A percentile compares a stretch with the other conserved stretches of the same genome.
Conservation (phyloP, 1,284 basidiomycete species). For the Rhodotorula mucilaginosa region DNA sequence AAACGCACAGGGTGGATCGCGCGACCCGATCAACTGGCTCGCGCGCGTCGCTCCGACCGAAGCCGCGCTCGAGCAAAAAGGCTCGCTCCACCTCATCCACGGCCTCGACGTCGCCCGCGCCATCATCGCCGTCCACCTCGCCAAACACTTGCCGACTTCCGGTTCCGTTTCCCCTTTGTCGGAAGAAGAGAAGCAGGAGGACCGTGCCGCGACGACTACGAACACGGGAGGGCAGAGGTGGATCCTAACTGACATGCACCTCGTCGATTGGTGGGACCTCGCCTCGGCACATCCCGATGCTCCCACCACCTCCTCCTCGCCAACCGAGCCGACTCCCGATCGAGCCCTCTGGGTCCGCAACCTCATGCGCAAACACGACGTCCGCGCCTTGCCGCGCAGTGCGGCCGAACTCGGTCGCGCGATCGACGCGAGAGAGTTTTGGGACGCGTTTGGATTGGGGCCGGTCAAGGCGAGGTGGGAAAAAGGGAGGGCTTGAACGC, state of each 20-base stretch:
- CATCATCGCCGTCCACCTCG: slow-evolving; percentile 51
- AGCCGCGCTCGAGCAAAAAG: slow-evolving; percentile 57
- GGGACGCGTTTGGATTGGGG: slow-evolving; percentile 50
- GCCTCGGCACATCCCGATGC: slow-evolving; percentile 48
- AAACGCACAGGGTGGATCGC: slow-evolving; percentile 51
- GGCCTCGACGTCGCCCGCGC: slow-evolving; percentile 55
- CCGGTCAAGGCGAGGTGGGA: slow-evolving; percentile 41
- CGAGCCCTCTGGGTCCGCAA: slow-evolving; percentile 57
- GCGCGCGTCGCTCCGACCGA: slow-evolving; percentile 58
- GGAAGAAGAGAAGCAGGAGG: too few species aligned
- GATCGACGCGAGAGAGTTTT: slow-evolving; percentile 63
- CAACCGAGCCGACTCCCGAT: slow-evolving; percentile 23
- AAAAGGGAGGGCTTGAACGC: slow-evolving; percentile 12
- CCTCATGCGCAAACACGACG: slow-evolving; percentile 58
- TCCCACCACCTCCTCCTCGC: background rate
- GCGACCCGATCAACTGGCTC: slow-evolving; percentile 58
- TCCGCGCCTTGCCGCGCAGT: slow-evolving; percentile 58
- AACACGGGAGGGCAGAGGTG: slow-evolving; percentile 9
- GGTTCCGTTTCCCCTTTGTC: background rate
- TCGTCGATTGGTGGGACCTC: slow-evolving; percentile 68
- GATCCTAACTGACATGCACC: slow-evolving; percentile 59
- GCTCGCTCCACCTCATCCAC: slow-evolving; percentile 56
- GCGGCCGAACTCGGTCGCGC: slow-evolving; percentile 56
- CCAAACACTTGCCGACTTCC: background rate
- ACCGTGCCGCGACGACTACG: background rate